Conservation (phyloP, 306 rosid genomes). For the Lotus japonicus region DNA sequence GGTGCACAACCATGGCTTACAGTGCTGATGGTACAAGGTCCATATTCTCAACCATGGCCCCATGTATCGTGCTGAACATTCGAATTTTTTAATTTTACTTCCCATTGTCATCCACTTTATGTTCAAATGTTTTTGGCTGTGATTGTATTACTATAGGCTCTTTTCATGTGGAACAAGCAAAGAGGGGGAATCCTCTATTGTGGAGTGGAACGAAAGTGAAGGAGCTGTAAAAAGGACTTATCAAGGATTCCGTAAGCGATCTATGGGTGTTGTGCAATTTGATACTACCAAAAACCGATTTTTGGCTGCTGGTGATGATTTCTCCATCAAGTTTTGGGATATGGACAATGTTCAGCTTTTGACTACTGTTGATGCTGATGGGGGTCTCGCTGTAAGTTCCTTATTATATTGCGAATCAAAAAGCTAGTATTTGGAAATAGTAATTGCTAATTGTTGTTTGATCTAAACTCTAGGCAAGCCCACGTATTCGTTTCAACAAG, state of each 20-base stretch:
- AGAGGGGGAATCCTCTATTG: slow-evolving; percentile 85
- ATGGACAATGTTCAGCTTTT: slow-evolving; percentile 92
- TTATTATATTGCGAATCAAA: slow-evolving; percentile 11
- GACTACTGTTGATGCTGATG: slow-evolving; percentile 87
- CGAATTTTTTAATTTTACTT: no score
- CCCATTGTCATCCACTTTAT: no score
- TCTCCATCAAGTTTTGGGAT: slow-evolving; percentile 94
- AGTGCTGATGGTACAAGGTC: slow-evolving; percentile 98
- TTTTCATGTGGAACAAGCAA: slow-evolving; percentile 97
- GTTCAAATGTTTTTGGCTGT: no score
- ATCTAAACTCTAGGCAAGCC: slow-evolving; percentile 66
- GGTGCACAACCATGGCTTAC: slow-evolving; percentile 99
- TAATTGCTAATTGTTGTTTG: slow-evolving; percentile 24
- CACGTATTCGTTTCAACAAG: slow-evolving; percentile 95
- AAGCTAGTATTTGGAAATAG: not conserved
- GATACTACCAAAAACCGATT: slow-evolving; percentile 85
- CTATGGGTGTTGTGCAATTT: slow-evolving; percentile 81
- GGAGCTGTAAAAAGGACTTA: slow-evolving; percentile 93
- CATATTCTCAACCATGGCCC: slow-evolving; percentile 19
- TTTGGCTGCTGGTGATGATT: slow-evolving; percentile 97
- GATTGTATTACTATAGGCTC: slow-evolving; percentile 46
- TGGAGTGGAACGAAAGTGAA: slow-evolving; percentile 98
- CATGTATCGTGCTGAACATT: no score
- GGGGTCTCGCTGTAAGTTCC: slow-evolving; percentile 84
- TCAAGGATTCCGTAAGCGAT: slow-evolving; percentile 83